A percentile compares a stretch with the other conserved stretches of the same genome.
Conservation (phyloP, 2,329 filamentous ascomycete genomes). For the Torrubiella hemipterigena region DNA sequence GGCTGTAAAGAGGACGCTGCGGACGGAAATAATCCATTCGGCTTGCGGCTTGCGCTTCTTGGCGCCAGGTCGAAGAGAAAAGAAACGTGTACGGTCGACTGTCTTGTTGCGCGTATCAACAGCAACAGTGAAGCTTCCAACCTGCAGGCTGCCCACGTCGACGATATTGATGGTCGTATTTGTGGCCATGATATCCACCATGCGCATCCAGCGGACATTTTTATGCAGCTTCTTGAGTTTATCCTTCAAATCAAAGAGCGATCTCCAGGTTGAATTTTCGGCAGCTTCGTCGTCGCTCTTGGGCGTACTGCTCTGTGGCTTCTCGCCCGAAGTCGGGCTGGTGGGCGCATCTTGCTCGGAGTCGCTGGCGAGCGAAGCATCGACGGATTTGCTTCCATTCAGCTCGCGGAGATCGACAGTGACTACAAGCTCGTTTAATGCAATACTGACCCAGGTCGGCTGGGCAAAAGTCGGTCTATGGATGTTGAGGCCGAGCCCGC, state of each 20-base stretch:
- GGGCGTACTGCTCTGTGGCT: neutral
- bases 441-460: conserved; percentile 90
- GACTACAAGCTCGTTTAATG: conserved; percentile 73
- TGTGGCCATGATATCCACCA: conserved; percentile 79
- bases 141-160: conserved; percentile 72
- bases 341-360: conserved; percentile 15
- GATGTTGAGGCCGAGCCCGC: conserved; percentile 74
- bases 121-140: conserved; percentile 73
- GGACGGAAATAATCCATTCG: conserved; percentile 83
- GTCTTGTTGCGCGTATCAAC: conserved; percentile 88
- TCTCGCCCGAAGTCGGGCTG: conserved; percentile 10
- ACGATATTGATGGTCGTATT: conserved; percentile 67
- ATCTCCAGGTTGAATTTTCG: conserved; percentile 64
- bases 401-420: conserved; percentile 67
- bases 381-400: conserved; percentile 31
- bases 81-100: conserved; percentile 80
- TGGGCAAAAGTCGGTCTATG: conserved; percentile 95
- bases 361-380: conserved; percentile 15
- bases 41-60: conserved; percentile 56
- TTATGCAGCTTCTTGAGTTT: conserved; percentile 75
- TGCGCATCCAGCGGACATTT: conserved; percentile 75
- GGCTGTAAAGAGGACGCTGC: conserved; percentile 80
- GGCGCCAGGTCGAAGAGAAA: conserved; percentile 58
- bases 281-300: neutral
- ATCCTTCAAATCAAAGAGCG: conserved; percentile 69